These are phyloP conservation scores for Penicillium flavigenum DNA, from an alignment of 495 filamentous ascomycete species.

Conservation along the genomic window DNA sequence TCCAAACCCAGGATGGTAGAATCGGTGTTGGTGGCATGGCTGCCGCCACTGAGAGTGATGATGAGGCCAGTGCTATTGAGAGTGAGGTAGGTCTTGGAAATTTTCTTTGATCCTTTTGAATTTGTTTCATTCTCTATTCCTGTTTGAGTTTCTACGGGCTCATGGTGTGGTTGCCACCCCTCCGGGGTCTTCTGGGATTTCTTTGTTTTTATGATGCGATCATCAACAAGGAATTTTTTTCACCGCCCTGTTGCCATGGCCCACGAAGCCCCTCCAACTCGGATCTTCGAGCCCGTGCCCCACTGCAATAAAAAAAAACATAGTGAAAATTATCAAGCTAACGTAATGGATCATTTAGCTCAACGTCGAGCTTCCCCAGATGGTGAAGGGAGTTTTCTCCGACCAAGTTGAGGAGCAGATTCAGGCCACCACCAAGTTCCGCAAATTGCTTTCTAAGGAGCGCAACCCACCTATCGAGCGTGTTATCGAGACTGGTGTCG, in stretches of 20 bases:
- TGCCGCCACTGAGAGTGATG: slow-evolving; percentile 91
- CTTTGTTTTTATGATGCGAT: slow-evolving; percentile 34
- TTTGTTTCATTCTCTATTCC: slow-evolving; percentile 14
- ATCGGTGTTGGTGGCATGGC: slow-evolving; percentile 80
- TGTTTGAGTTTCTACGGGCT: slow-evolving; percentile 4
- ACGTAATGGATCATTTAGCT: slow-evolving; percentile 60
- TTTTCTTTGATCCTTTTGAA: slow-evolving; percentile 14
- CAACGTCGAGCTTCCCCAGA: slow-evolving; percentile 95
- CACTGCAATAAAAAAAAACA: slow-evolving; percentile 17
- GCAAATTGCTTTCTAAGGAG: slow-evolving; percentile 97
- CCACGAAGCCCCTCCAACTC: slow-evolving; percentile 30
- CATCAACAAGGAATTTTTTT: slow-evolving; percentile 41
- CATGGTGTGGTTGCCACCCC: slow-evolving; percentile 10
- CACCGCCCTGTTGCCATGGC: slow-evolving; percentile 43
- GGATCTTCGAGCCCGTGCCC: slow-evolving; percentile 22
- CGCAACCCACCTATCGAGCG: slow-evolving; percentile 98
- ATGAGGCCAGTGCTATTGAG: slow-evolving; percentile 91
- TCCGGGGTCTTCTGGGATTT: slow-evolving; percentile 12
- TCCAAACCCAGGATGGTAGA: slow-evolving; percentile 68
- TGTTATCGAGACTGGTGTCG: slow-evolving; percentile 98
- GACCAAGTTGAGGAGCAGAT: slow-evolving; percentile 98
- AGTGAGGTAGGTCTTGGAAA: slow-evolving; percentile 74
- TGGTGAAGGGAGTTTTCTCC: slow-evolving; percentile 97
- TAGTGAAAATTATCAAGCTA: slow-evolving; percentile 28
- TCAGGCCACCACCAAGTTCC: slow-evolving; percentile 97